Conservation (phyloP, 2,329 filamentous ascomycete genomes). For the Paraphaeosphaeria sporulosa region DNA sequence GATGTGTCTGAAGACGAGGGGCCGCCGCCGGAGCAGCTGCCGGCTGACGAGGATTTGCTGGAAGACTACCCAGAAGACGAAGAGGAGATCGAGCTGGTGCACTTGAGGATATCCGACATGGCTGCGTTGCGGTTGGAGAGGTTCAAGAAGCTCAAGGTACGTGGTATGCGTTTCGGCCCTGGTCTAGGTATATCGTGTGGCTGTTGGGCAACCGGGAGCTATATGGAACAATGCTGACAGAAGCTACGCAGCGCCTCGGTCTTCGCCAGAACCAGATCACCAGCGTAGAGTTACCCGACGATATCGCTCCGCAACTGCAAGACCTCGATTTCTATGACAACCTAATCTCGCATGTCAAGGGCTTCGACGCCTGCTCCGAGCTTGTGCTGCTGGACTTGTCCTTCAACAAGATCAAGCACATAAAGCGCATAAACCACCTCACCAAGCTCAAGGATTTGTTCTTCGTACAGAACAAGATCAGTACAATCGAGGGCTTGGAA, state of each 20-base stretch:
- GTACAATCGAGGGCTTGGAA: conserved; percentile 83
- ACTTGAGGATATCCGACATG: conserved; percentile 83
- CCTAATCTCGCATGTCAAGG: conserved; percentile 84
- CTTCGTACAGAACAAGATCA: conserved; percentile 95
- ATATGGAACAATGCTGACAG: conserved; percentile 9
- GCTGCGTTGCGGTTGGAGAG: conserved; percentile 80
- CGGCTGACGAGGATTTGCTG: conserved; percentile 60
- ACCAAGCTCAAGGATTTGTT: conserved; percentile 82
- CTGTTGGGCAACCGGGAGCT: not conserved
- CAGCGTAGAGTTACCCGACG: conserved; percentile 75
- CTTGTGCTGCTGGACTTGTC: conserved; percentile 86
- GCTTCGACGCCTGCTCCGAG: conserved; percentile 77
- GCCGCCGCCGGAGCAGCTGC: conserved; percentile 44
- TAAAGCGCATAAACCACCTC: conserved; percentile 85
- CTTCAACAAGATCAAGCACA: conserved; percentile 99
- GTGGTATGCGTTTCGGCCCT: not conserved
- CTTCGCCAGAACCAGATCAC: conserved; percentile 92
- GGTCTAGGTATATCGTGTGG: not conserved
- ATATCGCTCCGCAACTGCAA: conserved; percentile 70
- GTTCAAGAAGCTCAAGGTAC: conserved; percentile 74
- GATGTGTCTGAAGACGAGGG: conserved; percentile 75
- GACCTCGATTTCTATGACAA: conserved; percentile 98
- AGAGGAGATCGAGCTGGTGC: conserved; percentile 80
- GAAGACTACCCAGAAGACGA: conserved; percentile 64
- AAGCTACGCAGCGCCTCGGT: conserved; percentile 69